These are phyloP conservation scores for Astrocystis sublimbata DNA, from an alignment of 495 filamentous ascomycete species.

Conservation along the genomic window DNA sequence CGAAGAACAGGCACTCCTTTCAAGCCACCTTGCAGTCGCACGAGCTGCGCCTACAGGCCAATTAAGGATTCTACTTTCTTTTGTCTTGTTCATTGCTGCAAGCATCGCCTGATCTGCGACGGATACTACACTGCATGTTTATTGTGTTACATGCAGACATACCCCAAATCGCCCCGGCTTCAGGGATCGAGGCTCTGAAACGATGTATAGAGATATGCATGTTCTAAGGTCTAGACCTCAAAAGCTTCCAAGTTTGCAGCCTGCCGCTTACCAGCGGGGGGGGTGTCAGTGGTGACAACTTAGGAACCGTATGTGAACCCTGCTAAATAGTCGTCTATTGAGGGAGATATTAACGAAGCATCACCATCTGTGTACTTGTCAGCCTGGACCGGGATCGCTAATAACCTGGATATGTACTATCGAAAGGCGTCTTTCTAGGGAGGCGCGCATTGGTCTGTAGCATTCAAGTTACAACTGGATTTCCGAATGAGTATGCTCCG, in stretches of 20 bases:
- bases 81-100: neutral
- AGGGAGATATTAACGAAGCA: neutral
- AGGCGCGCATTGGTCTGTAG: neutral
- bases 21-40: constrained; percentile 6
- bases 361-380: neutral
- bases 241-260: neutral
- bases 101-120: constrained; percentile 1
- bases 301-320: neutral
- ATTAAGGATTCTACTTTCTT: neutral
- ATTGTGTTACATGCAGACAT: neutral
- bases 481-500: neutral
- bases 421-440: neutral
- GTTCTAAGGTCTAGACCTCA: constrained; percentile 6
- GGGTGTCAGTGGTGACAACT: neutral
- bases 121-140: constrained; percentile 1
- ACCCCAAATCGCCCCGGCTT: constrained; percentile 3
- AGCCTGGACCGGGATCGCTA: constrained; percentile 3
- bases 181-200: constrained; percentile 2
- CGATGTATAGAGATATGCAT: constrained; percentile 8
- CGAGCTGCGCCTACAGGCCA: neutral
- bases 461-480: neutral
- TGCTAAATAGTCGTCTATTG: constrained; percentile 3
- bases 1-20: neutral
- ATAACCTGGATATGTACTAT: constrained; percentile 2
- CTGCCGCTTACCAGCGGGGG: neutral